phyloP scores from a whole-genome alignment of 1,284 basidiomycete species.

The Ceratobasidium sp. region DNA sequence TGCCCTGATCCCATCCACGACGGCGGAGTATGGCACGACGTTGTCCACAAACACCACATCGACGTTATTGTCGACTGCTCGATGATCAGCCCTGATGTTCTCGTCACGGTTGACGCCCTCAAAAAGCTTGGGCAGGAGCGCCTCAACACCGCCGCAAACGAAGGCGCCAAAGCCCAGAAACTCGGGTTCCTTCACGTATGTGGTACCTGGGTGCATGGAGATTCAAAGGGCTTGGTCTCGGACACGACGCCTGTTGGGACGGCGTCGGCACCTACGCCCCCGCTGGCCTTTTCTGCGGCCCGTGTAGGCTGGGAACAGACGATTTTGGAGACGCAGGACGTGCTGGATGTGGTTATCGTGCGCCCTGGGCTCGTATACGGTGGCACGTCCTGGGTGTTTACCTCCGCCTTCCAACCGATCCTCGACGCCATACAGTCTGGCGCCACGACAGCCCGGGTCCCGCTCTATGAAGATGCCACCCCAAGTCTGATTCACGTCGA shows the following conservation, averaged over 20 bases:
- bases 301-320: not conserved
- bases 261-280: not conserved
- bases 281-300: not conserved
- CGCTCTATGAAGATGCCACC: not conserved
- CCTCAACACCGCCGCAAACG: not conserved
- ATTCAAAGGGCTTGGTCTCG: not conserved
- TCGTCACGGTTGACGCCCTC: not conserved
- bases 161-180: conserved; percentile 1
- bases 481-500: conserved; percentile 20
- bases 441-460: not conserved
- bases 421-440: conserved; percentile 2
- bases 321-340: conserved; percentile 13
- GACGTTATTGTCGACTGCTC: conserved; percentile 21
- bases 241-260: conserved; percentile 3
- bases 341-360: conserved; percentile 23
- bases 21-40: conserved; percentile 8
- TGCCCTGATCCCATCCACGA: conserved; percentile 4
- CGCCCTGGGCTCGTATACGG: conserved; percentile 18
- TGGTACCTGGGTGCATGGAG: conserved; percentile 12
- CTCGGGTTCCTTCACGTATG: conserved; percentile 18
- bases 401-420: conserved; percentile 1
- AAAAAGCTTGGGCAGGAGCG: conserved; percentile 25
- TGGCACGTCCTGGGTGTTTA: not conserved
- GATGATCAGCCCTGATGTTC: not conserved
- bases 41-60: conserved; percentile 17